phyloP scores from a whole-genome alignment of 257 asterid genomes.

The Leptodermis oblonga region DNA sequence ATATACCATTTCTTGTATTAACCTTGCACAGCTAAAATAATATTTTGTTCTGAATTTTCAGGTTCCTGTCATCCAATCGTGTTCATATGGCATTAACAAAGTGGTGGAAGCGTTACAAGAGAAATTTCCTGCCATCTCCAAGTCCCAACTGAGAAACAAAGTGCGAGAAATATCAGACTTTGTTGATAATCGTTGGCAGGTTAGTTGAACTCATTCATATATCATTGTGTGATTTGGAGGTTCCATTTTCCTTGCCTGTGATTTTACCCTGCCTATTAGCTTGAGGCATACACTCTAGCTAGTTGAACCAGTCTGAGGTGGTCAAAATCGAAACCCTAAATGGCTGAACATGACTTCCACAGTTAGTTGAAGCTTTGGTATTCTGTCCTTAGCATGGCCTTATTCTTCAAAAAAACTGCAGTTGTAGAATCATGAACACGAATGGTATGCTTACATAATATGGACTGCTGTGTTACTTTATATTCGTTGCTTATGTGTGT shows the following conservation, averaged over 20 bases:
- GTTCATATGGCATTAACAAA: constrained; percentile 50
- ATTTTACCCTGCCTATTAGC: neutral
- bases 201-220: constrained; percentile 22
- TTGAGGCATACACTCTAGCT: neutral
- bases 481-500: constrained; percentile 15
- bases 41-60: constrained; percentile 22
- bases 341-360: too few relatives aligned
- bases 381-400: constrained; percentile 1
- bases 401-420: neutral
- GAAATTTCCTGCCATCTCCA: constrained; percentile 56
- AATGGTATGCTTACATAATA: neutral
- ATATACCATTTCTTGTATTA: neutral
- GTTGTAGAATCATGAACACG: neutral
- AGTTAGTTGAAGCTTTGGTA: neutral
- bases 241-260: neutral
- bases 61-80: constrained; percentile 62
- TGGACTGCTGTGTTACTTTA: neutral
- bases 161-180: constrained; percentile 80
- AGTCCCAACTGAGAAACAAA: constrained; percentile 63
- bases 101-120: constrained; percentile 47
- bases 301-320: neutral
- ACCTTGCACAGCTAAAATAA: neutral
- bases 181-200: constrained; percentile 84
- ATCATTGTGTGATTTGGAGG: neutral
- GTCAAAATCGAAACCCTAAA: neutral